Evolutionary conservation across 495 filamentous ascomycete genomes (phyloP).

Genomic region (Barbatosphaeria neglecta): DNA sequence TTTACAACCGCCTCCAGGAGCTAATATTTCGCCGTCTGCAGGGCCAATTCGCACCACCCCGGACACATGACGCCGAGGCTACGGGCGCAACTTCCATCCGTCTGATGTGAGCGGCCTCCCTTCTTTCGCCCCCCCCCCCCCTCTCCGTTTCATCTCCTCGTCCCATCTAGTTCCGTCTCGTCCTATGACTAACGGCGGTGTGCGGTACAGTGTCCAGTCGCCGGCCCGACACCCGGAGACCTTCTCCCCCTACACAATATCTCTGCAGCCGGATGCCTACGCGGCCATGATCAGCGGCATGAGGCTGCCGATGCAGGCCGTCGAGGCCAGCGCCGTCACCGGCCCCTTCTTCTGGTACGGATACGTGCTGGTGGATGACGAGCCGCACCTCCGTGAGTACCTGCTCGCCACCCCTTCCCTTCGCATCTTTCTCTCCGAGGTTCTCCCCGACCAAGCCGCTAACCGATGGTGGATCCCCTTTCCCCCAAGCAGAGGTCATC

Average conservation of each 20-base stretch:
- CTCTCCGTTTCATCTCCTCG: not conserved
- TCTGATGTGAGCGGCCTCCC: conserved; percentile 29
- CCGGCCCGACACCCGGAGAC: conserved; percentile 40
- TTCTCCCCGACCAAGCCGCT: not conserved
- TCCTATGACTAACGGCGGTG: conserved; percentile 1
- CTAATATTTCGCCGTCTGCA: not conserved
- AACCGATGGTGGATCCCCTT: not conserved
- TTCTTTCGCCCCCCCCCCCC: not conserved
- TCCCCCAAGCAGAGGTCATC: conserved; percentile 23
- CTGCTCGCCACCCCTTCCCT: not conserved
- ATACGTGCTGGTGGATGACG: conserved; percentile 35
- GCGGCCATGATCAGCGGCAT: conserved; percentile 27
- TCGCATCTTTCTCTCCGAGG: not conserved
- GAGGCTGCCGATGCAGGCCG: conserved; percentile 36
- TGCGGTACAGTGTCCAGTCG: conserved; percentile 31
- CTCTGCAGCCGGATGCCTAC: conserved; percentile 27
- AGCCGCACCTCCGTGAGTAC: conserved; percentile 28
- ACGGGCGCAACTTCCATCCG: conserved; percentile 15
- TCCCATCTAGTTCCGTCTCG: too few species aligned
- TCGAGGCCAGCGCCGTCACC: conserved; percentile 39
- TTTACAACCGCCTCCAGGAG: not conserved
- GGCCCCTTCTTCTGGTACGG: conserved; percentile 46
- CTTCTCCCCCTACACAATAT: conserved; percentile 35
- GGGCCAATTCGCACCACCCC: not conserved
- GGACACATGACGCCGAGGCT: not conserved